phyloP scores from a whole-genome alignment of 768 basidiomycete genomes.

The Leccinum aurantiacum region DNA sequence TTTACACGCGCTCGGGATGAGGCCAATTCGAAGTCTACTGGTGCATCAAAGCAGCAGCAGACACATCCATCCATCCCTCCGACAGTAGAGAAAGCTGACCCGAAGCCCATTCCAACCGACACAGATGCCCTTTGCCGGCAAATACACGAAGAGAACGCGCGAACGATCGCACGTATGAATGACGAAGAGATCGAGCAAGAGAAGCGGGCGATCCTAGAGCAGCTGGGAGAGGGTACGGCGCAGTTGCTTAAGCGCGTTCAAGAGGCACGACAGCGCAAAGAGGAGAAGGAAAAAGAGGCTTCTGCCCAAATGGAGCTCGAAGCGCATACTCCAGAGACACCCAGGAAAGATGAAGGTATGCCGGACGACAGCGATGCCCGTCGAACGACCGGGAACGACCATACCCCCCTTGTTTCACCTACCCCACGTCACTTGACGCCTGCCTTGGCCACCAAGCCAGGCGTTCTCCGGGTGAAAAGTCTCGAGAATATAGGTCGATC shows the following conservation, averaged over 20 bases:
- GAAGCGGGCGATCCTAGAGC: conserved; percentile 61
- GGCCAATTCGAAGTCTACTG: conserved; percentile 12
- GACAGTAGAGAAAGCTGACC: not conserved
- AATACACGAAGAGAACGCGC: conserved; percentile 66
- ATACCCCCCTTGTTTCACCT: conserved; percentile 9
- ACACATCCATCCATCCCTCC: not conserved
- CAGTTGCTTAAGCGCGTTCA: conserved; percentile 51
- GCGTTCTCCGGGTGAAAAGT: conserved; percentile 32
- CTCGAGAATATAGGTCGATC: conserved; percentile 27
- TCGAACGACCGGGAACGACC: not conserved
- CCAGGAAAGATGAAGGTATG: not conserved
- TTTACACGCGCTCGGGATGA: conserved; percentile 53
- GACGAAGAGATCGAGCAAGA: conserved; percentile 62
- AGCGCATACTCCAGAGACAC: not conserved
- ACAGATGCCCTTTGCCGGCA: conserved; percentile 51
- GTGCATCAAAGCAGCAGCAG: conserved; percentile 26
- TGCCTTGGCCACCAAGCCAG: conserved; percentile 20
- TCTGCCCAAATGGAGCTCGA: not conserved
- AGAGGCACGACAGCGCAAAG: conserved; percentile 21
- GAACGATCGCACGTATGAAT: conserved; percentile 63
- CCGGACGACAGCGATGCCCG: not conserved
- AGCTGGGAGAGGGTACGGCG: conserved; percentile 66
- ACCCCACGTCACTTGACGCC: conserved; percentile 8
- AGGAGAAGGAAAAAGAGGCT: conserved; percentile 2
- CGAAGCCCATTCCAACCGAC: conserved; percentile 20